These are phyloP conservation scores for Amorphotheca resinae DNA, from an alignment of 495 filamentous ascomycete genomes.

Conservation along the genomic window DNA sequence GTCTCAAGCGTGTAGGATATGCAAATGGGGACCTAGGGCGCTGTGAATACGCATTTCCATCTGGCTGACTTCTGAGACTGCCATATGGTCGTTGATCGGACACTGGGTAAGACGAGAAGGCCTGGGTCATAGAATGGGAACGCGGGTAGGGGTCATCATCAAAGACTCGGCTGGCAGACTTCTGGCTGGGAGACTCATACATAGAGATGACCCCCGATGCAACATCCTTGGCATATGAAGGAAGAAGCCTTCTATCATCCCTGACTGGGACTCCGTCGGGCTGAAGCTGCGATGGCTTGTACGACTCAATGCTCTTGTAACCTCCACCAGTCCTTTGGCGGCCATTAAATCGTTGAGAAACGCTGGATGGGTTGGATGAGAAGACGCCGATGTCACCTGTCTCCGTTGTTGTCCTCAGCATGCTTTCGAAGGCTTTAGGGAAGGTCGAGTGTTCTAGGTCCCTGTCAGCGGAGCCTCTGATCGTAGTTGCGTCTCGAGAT, in stretches of 20 bases:
- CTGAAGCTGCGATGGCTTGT: slow-evolving; percentile 10
- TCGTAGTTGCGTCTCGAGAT: background rate
- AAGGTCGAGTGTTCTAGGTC: slow-evolving; percentile 1
- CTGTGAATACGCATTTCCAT: slow-evolving; percentile 23
- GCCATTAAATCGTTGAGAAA: slow-evolving; percentile 22
- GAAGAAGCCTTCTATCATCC: slow-evolving; percentile 24
- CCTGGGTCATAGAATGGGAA: slow-evolving; percentile 44
- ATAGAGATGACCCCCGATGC: slow-evolving; percentile 35
- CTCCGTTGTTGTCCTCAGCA: slow-evolving; percentile 61
- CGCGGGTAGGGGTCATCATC: slow-evolving; percentile 29
- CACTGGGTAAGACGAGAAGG: slow-evolving; percentile 33
- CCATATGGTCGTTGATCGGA: slow-evolving; percentile 40
- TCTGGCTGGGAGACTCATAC: slow-evolving; percentile 32
- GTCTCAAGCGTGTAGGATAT: slow-evolving; percentile 51
- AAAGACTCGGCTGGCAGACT: slow-evolving; percentile 27
- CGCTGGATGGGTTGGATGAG: slow-evolving; percentile 37
- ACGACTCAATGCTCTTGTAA: slow-evolving; percentile 4
- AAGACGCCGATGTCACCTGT: slow-evolving; percentile 54
- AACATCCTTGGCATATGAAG: slow-evolving; percentile 29
- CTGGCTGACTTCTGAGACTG: slow-evolving; percentile 33
- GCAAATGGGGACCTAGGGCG: slow-evolving; percentile 50
- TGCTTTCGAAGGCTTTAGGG: slow-evolving; percentile 36
- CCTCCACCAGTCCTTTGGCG: slow-evolving; percentile 9
- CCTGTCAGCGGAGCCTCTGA: background rate
- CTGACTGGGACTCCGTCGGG: slow-evolving; percentile 11